Evolutionary conservation across 192 early-diverging fungal genomes (phyloP).

Genomic region (Linnemannia elongata): DNA sequence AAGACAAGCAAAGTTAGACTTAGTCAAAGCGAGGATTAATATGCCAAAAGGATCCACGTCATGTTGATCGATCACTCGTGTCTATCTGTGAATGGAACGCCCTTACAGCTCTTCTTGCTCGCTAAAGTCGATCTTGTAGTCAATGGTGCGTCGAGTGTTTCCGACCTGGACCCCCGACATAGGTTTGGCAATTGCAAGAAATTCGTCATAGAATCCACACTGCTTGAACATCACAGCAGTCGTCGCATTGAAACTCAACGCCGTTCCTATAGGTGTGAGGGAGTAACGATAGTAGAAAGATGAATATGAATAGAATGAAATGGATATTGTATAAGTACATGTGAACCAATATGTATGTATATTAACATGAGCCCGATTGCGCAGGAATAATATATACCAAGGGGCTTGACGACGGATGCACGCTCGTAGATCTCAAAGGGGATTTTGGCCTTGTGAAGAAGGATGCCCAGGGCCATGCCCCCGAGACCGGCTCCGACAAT

Average conservation of each 20-base stretch:
- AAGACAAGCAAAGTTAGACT: not conserved
- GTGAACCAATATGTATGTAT: not conserved
- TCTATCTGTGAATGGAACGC: too few relatives aligned
- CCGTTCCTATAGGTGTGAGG: not conserved
- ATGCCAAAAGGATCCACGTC: not conserved
- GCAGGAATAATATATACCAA: not conserved
- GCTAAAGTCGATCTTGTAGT: not conserved
- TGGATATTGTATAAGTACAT: too few relatives aligned
- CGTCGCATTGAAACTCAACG: not conserved
- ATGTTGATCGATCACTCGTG: not conserved
- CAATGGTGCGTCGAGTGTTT: not conserved
- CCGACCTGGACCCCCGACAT: not conserved
- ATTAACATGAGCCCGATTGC: too few relatives aligned
- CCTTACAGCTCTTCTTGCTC: not conserved
- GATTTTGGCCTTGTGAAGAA: not conserved
- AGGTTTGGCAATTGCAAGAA: not conserved
- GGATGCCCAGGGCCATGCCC: not conserved
- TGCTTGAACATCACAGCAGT: slow-evolving; percentile 2
- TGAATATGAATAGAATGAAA: not conserved
- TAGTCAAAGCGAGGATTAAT: not conserved
- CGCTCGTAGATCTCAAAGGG: slow-evolving; percentile 11
- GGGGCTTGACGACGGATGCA: not conserved
- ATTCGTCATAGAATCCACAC: not conserved
- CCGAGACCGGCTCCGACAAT: slow-evolving; percentile 8
- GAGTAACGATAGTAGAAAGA: not conserved